Conservation (phyloP, 208 protist genomes). For the Trypanosoma platydactyli region DNA sequence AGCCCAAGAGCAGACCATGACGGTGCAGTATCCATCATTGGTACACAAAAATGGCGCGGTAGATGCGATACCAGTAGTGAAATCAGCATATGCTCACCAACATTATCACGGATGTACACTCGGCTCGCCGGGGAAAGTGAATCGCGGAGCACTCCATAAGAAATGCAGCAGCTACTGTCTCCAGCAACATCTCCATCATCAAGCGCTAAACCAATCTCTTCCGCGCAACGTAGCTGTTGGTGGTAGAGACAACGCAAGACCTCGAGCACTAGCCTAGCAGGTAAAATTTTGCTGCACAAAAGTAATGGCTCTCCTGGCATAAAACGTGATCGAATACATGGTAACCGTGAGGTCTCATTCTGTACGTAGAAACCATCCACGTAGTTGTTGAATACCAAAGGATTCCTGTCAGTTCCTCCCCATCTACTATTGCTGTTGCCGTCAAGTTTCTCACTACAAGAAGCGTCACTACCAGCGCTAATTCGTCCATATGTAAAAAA, state of each 20-base stretch:
- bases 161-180: slow-evolving; percentile 7
- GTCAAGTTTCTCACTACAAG: too few species aligned
- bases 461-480: not conserved
- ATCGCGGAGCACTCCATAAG: slow-evolving; percentile 6
- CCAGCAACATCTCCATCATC: slow-evolving; percentile 1
- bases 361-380: slow-evolving; percentile 19
- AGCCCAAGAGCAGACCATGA: slow-evolving; percentile 25
- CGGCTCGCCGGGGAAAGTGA: slow-evolving; percentile 11
- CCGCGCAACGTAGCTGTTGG: slow-evolving; percentile 18
- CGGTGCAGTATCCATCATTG: not conserved
- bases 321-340: slow-evolving; percentile 16
- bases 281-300: slow-evolving; percentile 1
- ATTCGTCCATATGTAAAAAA: slow-evolving; percentile 27
- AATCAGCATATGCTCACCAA: slow-evolving; percentile 22
- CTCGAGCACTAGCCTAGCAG: slow-evolving; percentile 21
- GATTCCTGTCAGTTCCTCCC: not conserved
- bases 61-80: slow-evolving; percentile 21
- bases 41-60: slow-evolving; percentile 21
- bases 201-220: slow-evolving; percentile 26
- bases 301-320: slow-evolving; percentile 18
- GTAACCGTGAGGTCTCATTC: not conserved
- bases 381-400: slow-evolving; percentile 23
- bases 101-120: slow-evolving; percentile 26
- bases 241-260: slow-evolving; percentile 15
- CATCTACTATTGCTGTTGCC: not conserved